A percentile compares a stretch with the other conserved stretches of the same genome.
Conservation (phyloP, 345 rosid species). For the Eucalyptus camaldulensis region DNA sequence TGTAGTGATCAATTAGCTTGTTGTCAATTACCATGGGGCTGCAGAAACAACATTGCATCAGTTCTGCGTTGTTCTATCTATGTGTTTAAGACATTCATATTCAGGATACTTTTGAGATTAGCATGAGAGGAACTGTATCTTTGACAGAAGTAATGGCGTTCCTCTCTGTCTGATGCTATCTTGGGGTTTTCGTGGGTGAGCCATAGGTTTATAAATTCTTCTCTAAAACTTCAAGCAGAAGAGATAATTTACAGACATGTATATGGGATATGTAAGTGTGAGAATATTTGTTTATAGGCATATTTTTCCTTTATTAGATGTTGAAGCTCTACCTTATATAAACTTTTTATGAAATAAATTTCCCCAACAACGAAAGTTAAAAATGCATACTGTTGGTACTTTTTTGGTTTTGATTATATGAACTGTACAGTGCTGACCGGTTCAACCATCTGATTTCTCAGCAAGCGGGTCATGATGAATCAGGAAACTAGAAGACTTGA, state of each 20-base stretch:
- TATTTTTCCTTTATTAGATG: background rate
- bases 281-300: background rate
- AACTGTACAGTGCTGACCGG: background rate
- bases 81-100: background rate
- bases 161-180: background rate
- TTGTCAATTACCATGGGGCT: background rate
- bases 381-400: background rate
- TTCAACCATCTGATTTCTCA: conserved; percentile 15
- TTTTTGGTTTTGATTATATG: background rate
- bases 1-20: background rate
- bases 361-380: background rate
- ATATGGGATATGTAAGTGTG: background rate
- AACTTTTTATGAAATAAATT: background rate
- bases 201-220: background rate
- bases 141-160: background rate
- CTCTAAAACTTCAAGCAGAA: background rate
- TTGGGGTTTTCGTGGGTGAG: background rate
- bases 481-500: conserved; percentile 86
- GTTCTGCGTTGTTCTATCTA: background rate
- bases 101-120: background rate
- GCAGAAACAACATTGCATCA: background rate
- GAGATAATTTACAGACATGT: background rate
- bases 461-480: conserved; percentile 99
- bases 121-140: background rate
- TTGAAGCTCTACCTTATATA: background rate